Base-by-base conservation (phyloP, 352 stramenopile genomes). In the Phytophthora sansomeana region DNA sequence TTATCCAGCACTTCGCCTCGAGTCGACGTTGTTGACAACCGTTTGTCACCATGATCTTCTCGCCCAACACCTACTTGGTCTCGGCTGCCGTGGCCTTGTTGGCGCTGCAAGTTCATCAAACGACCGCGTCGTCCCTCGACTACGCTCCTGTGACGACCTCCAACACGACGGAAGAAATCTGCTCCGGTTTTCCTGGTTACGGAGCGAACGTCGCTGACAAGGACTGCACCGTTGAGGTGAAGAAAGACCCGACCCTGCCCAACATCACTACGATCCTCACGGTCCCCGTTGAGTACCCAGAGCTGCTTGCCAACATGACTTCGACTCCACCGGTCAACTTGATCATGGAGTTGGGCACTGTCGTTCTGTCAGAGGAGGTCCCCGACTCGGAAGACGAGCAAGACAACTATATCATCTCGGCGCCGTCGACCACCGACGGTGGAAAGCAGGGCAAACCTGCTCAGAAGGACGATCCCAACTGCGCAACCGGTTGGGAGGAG, bases 251-350 rank as follows among this genome's bases (percentile, higher is more conserved):
- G 3, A 57, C 38, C 1, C 19, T 52, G 32, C 19, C 39, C 16
- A 32, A 63, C 16, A 28, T 49, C 26, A 58, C 52, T 5, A 26
- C 44, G 4, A 32, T 74, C n/a, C 35, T 10, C 4, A 44, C 21
- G 1, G 59, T 66, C 24, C 50, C 48, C 1, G 58, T 67, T 9
- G 8, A 32, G 13, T 35, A 66, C 24, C 24, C 48, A 19, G 19
- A 48, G 10, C 39, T 70, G 47, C 21, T 70, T 21, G 48, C 56
- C 6, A 70, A 58, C 30, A 33, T n/a, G 42, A 36, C 43, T 9
- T n/a, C 14, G 14, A 14, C 55, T n/a, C 55, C 55, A 1, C 17
- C 42, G 6, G 42, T 38, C 42, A 8, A 63, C 36, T 9, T 42
- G 36, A 1, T 42, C 13, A 17, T 9, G 13, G 14, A 63, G 43